phyloP scores from a whole-genome alignment of 1,284 basidiomycete genomes.

The Rhodotorula glutinis region DNA sequence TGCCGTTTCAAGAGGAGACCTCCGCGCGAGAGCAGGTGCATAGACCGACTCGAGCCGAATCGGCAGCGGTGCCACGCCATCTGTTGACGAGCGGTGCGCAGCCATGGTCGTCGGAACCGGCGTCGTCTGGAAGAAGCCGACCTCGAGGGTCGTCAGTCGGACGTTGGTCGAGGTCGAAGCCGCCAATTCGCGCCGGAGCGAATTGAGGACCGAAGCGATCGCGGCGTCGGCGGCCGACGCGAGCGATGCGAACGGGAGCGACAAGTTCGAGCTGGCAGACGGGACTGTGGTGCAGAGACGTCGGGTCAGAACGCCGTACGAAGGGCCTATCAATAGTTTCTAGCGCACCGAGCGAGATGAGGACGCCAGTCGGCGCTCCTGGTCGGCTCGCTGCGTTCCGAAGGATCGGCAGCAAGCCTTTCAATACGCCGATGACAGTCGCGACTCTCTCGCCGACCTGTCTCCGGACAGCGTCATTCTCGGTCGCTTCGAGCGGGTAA shows the following conservation, averaged over 20 bases:
- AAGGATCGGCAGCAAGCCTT: constrained; percentile 35
- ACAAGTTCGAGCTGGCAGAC: constrained; percentile 18
- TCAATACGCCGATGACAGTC: constrained; percentile 14
- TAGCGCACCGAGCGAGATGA: constrained; percentile 29
- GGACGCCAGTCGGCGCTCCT: constrained; percentile 16
- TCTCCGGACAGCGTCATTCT: constrained; percentile 16
- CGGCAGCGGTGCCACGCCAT: background rate
- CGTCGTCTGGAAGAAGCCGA: constrained; percentile 23
- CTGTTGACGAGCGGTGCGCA: background rate
- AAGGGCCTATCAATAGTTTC: no score
- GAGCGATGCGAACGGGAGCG: constrained; percentile 32
- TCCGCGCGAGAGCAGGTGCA: constrained; percentile 24
- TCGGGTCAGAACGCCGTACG: background rate
- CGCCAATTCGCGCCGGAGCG: constrained; percentile 33
- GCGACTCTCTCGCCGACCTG: constrained; percentile 30
- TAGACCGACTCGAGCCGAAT: constrained; percentile 28
- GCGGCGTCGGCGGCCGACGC: constrained; percentile 30
- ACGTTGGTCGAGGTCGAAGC: constrained; percentile 12
- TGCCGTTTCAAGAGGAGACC: background rate
- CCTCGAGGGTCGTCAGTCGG: constrained; percentile 22
- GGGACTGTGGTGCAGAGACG: constrained; percentile 18
- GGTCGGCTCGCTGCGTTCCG: constrained; percentile 19
- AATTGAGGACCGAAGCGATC: constrained; percentile 27
- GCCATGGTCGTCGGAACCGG: background rate
- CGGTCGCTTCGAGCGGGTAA: constrained; percentile 32